These are phyloP conservation scores for Aureobasidium mangrovei DNA, from an alignment of 2,329 filamentous ascomycete genomes.

Conservation along the genomic window DNA sequence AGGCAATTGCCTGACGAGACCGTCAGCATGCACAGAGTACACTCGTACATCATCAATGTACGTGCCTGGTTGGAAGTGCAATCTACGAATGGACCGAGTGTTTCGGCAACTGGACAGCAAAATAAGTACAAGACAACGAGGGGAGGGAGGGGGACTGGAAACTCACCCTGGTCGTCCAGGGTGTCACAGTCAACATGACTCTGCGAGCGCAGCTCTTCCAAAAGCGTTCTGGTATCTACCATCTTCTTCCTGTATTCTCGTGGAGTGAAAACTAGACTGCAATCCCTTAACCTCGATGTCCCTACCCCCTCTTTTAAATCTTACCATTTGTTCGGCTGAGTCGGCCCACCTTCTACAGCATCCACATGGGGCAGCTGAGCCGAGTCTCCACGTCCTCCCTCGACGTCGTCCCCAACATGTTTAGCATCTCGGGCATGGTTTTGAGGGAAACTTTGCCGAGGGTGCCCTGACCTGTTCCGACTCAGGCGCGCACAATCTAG, in stretches of 20 bases:
- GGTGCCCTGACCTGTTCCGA: not conserved
- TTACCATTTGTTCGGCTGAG: not conserved
- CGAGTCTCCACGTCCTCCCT: not conserved
- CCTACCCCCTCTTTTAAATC: not conserved
- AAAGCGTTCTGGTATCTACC: conserved; percentile 2
- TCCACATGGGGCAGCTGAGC: not conserved
- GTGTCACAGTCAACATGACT: conserved; percentile 16
- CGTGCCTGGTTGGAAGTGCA: conserved; percentile 16
- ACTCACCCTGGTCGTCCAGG: conserved; percentile 12
- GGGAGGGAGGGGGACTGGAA: not conserved
- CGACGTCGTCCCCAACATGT: too few species aligned
- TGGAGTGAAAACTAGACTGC: too few species aligned
- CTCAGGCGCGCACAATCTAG: not conserved
- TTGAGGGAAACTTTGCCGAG: not conserved
- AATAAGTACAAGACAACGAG: not conserved
- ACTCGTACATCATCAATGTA: not conserved
- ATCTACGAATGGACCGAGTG: conserved; percentile 16
- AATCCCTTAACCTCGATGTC: not conserved
- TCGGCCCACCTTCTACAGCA: not conserved
- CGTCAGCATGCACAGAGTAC: not conserved
- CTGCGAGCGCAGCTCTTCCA: conserved; percentile 13
- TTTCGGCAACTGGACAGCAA: conserved; percentile 6
- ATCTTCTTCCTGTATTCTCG: not conserved
- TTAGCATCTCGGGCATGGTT: too few species aligned
- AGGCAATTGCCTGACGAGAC: conserved; percentile 11